A percentile compares a stretch with the other conserved stretches of the same genome.
These are phyloP conservation scores for Coniochaeta sp. DNA, from an alignment of 2,329 filamentous ascomycete species.

Conservation along the genomic window DNA sequence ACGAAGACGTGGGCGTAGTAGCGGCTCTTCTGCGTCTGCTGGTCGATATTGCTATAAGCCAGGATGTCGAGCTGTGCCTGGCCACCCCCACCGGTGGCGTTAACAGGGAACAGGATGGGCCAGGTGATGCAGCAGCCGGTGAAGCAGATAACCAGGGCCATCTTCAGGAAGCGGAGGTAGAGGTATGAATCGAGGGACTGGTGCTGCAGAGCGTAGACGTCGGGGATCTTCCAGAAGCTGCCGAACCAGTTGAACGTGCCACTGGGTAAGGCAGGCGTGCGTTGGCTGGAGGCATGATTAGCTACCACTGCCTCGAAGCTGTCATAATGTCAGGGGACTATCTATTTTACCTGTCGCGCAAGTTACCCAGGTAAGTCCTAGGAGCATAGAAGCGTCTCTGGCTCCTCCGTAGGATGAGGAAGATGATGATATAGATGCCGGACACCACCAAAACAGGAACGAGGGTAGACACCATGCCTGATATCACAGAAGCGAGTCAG, in stretches of 20 bases:
- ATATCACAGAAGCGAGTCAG: neutral
- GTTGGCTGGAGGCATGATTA: conserved; percentile 31
- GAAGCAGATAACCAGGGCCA: conserved; percentile 67
- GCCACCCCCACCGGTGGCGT: conserved; percentile 68
- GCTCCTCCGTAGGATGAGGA: conserved; percentile 35
- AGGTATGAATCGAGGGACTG: conserved; percentile 90
- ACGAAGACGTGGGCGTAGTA: conserved; percentile 79
- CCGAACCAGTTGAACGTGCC: conserved; percentile 62
- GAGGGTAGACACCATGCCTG: conserved; percentile 35
- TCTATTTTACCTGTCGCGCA: conserved; percentile 29
- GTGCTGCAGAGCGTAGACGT: conserved; percentile 79
- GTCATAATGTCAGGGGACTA: neutral
- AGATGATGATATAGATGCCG: conserved; percentile 32
- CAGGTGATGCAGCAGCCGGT: conserved; percentile 79
- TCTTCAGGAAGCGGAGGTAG: conserved; percentile 80
- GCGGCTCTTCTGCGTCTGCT: conserved; percentile 43
- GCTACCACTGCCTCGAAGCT: neutral
- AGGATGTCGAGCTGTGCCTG: conserved; percentile 66
- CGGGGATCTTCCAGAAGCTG: conserved; percentile 59
- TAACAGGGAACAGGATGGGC: conserved; percentile 80
- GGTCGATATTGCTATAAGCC: conserved; percentile 67
- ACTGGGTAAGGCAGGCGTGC: conserved; percentile 49
- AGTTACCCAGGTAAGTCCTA: conserved; percentile 39
- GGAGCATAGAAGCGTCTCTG: conserved; percentile 41
- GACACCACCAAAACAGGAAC: conserved; percentile 29